Base-by-base conservation (phyloP, 768 basidiomycete species). In the Lentinula raphanica region DNA sequence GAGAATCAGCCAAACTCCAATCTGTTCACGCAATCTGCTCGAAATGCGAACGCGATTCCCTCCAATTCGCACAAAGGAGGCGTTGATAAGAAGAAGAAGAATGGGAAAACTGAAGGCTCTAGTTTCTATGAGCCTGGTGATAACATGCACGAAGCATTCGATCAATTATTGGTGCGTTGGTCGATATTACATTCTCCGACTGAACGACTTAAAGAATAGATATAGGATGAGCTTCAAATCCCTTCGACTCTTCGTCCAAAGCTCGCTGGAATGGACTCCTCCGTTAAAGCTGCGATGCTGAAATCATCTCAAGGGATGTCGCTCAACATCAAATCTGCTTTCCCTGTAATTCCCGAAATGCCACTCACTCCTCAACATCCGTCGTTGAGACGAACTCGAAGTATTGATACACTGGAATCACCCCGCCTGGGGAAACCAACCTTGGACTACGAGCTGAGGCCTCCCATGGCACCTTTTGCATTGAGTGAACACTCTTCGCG, bases 201-300 rank as follows among this genome's bases (percentile, higher is more conserved):
- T 9, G 17, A 59, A 35, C 61, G 58, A 44, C 54, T 48, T 11
- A 56, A 36, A 28, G 40, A 29, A 15, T 36, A 9, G 54, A 56
- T 58, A 12, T 62, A 94, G 92, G 90, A 95, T 69, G 91, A 93
- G 59, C 83, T 95, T 53, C 92, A 95, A 72, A 92, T 95, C 21
- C 93, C 93, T 3, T 73, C 81, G 6, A 83, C 82, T 2, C 74
- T 94, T 23, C 82, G 93, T 7, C 87, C 86, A 1, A 92, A 92
- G 71, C 82, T 95, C 17, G 76, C 78, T 49, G 84, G 83, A 15
- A 91, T 96, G 82, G 91, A 95, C 58, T 74, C 86, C 0, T 84
- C 87, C 1, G 89, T 96, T 50, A 96, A 96, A 68, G 92, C 90
- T 4, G 90, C 90, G 12, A 94, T 96, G 90, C 76, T 96, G 57